These are phyloP conservation scores for Aschersonia sp. DNA, from an alignment of 2,329 filamentous ascomycete genomes.

Conservation along the genomic window DNA sequence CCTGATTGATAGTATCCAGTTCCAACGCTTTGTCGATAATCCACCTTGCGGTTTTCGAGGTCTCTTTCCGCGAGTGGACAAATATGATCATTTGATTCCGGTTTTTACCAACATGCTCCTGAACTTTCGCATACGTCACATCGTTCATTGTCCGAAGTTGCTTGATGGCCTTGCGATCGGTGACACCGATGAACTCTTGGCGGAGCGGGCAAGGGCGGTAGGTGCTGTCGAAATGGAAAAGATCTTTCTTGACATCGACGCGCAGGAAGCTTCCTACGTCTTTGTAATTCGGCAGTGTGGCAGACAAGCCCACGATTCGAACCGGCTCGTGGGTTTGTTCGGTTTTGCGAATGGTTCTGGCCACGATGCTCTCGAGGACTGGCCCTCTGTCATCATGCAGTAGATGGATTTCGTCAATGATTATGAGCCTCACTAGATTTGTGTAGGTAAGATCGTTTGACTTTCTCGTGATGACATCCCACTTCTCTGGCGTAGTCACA, in stretches of 20 bases:
- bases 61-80: slow-evolving; percentile 95
- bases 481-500: slow-evolving; percentile 96
- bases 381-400: slow-evolving; percentile 95
- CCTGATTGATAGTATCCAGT: slow-evolving; percentile 90
- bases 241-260: slow-evolving; percentile 68
- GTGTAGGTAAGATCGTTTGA: slow-evolving; percentile 95
- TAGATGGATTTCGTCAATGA: slow-evolving; percentile 96
- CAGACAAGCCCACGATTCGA: slow-evolving; percentile 80
- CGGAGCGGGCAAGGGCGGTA: slow-evolving; percentile 87
- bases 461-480: slow-evolving; percentile 97
- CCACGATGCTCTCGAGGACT: slow-evolving; percentile 92
- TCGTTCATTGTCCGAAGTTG: slow-evolving; percentile 99
- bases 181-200: slow-evolving; percentile 95
- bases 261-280: slow-evolving; percentile 93
- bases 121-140: slow-evolving; percentile 91
- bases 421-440: slow-evolving; percentile 86
- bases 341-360: slow-evolving; percentile 78
- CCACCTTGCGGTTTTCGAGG: slow-evolving; percentile 90
- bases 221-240: slow-evolving; percentile 94
- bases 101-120: slow-evolving; percentile 87
- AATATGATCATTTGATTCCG: slow-evolving; percentile 98
- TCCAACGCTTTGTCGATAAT: slow-evolving; percentile 96
- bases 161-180: slow-evolving; percentile 96
- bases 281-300: slow-evolving; percentile 88
- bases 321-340: slow-evolving; percentile 93